Percentiles rank a stretch among this genome's conserved stretches.
These are phyloP conservation scores for Zygoascus tannicola DNA, from an alignment of 805 yeast species.

Conservation along the genomic window DNA sequence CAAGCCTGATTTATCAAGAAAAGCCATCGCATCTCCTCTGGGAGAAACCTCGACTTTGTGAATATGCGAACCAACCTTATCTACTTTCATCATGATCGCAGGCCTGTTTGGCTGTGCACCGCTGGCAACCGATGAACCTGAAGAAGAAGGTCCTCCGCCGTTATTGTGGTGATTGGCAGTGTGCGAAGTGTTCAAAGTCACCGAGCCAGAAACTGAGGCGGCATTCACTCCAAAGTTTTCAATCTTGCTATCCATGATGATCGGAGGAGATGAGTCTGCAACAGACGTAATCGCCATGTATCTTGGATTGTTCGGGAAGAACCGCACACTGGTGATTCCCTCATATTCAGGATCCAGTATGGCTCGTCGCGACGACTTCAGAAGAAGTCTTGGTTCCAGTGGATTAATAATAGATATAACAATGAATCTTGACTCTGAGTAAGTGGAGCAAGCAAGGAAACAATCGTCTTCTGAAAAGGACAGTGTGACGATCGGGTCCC, in stretches of 20 bases:
- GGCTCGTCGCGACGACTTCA: conserved; percentile 53
- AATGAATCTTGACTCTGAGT: conserved; percentile 68
- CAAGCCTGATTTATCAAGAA: conserved; percentile 67
- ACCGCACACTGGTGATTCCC: conserved; percentile 75
- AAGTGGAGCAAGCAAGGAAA: conserved; percentile 66
- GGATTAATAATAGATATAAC: conserved; percentile 59
- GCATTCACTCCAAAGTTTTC: conserved; percentile 24
- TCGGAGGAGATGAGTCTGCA: conserved; percentile 58
- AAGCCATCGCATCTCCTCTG: conserved; percentile 76
- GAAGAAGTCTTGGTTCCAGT: conserved; percentile 53
- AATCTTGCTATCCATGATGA: conserved; percentile 49
- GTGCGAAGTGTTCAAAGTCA: conserved; percentile 1
- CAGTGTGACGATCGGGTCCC: conserved; percentile 72
- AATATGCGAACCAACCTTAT: conserved; percentile 73
- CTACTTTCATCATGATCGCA: conserved; percentile 49
- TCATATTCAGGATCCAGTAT: conserved; percentile 60
- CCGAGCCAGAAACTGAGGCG: not conserved
- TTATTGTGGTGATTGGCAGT: not conserved
- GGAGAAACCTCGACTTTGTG: conserved; percentile 73
- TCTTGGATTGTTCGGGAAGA: conserved; percentile 55
- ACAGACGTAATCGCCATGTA: conserved; percentile 40
- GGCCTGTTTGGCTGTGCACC: conserved; percentile 39
- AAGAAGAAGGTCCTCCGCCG: conserved; percentile 9
- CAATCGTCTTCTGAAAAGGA: conserved; percentile 64
- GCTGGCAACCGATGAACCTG: conserved; percentile 27